phyloP scores from a whole-genome alignment of 768 basidiomycete genomes.

The Boletus vermiculosoides region DNA sequence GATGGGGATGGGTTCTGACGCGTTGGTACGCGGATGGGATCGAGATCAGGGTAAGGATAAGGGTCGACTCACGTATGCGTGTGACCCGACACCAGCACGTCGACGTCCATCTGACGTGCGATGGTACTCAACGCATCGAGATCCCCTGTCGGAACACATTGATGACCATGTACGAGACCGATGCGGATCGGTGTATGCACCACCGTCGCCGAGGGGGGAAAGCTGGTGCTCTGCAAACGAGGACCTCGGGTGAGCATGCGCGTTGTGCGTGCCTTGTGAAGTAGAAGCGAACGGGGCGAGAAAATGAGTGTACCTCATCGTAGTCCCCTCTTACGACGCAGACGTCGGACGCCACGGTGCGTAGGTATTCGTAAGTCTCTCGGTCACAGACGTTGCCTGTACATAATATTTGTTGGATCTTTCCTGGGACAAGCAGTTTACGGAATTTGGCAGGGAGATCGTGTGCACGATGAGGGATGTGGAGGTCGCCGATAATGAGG shows the following conservation, averaged over 20 bases:
- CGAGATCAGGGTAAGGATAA: background rate
- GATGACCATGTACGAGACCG: slow-evolving; percentile 92
- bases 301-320: slow-evolving; percentile 68
- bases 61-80: slow-evolving; percentile 79
- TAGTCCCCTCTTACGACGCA: slow-evolving; percentile 92
- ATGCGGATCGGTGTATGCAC: slow-evolving; percentile 84
- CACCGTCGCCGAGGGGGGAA: slow-evolving; percentile 79
- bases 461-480: slow-evolving; percentile 88
- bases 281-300: background rate
- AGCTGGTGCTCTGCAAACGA: slow-evolving; percentile 52
- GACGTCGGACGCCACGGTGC: slow-evolving; percentile 92
- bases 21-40: background rate
- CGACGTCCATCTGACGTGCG: slow-evolving; percentile 96
- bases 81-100: slow-evolving; percentile 90
- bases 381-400: slow-evolving; percentile 97
- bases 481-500: slow-evolving; percentile 94
- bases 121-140: slow-evolving; percentile 85
- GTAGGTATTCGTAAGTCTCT: slow-evolving; percentile 95
- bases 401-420: slow-evolving; percentile 96
- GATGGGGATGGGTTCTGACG: background rate
- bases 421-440: slow-evolving; percentile 92
- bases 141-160: slow-evolving; percentile 89
- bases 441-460: slow-evolving; percentile 96
- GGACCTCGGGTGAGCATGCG: slow-evolving; percentile 1
- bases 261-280: background rate